A percentile compares a stretch with the other conserved stretches of the same genome.
Conservation (phyloP, 202 grass and related monocot species). For the Digitaria exilis region DNA sequence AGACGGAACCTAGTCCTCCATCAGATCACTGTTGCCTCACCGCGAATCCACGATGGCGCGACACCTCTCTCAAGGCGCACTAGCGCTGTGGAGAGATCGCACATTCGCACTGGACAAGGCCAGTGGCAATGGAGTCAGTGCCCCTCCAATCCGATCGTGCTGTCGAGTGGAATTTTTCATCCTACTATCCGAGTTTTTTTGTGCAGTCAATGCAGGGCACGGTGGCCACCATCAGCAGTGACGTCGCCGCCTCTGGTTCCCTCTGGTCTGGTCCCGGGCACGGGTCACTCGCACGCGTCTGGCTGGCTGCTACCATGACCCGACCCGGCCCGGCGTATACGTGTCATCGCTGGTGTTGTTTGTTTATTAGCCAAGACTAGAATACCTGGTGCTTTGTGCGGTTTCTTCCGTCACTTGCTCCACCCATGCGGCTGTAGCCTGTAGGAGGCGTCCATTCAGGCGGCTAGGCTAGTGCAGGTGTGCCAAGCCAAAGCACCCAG, state of each 20-base stretch:
- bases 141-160: neutral
- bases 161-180: neutral
- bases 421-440: conserved; percentile 28
- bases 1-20: neutral
- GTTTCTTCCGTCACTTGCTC: conserved; percentile 46
- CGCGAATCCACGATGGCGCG: no score
- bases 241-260: neutral
- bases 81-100: neutral
- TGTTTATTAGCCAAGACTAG: neutral
- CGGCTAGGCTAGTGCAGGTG: conserved; percentile 14
- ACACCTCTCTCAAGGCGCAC: conserved; percentile 8
- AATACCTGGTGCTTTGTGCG: conserved; percentile 45
- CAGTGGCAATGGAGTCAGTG: neutral
- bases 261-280: neutral
- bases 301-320: neutral
- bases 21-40: conserved; percentile 3
- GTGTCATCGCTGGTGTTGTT: neutral
- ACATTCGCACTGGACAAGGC: neutral
- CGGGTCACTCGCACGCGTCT: neutral
- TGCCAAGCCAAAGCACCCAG: conserved; percentile 43
- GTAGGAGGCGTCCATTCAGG: neutral
- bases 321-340: neutral
- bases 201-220: conserved; percentile 15
- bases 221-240: conserved; percentile 37
- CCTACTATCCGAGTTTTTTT: neutral